Percentiles rank a stretch among this genome's conserved stretches.
Conservation (phyloP, 1,139 yeast species). For the Zygoascus hellenicus region DNA sequence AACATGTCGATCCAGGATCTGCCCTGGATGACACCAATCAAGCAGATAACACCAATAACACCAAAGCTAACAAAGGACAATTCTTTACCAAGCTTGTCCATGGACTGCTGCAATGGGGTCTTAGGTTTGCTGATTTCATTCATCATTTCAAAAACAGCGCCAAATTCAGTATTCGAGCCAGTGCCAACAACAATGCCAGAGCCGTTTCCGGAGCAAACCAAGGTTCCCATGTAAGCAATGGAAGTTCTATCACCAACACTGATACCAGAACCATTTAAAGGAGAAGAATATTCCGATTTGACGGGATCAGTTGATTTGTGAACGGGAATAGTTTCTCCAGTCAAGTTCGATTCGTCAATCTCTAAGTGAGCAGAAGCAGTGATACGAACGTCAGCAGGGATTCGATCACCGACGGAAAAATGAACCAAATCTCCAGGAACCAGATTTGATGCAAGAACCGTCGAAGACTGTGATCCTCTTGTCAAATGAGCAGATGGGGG, state of each 20-base stretch:
- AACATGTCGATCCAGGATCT: constrained; percentile 95
- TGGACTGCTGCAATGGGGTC: constrained; percentile 88
- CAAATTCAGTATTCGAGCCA: constrained; percentile 82
- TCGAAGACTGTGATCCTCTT: constrained; percentile 57
- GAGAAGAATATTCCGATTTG: constrained; percentile 24
- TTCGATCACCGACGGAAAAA: constrained; percentile 84
- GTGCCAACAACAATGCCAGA: constrained; percentile 90
- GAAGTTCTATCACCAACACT: constrained; percentile 63
- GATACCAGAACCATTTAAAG: constrained; percentile 27
- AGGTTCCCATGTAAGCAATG: constrained; percentile 92
- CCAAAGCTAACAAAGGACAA: constrained; percentile 74
- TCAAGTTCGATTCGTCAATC: constrained; percentile 86
- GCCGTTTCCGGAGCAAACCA: constrained; percentile 92
- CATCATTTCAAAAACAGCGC: constrained; percentile 89
- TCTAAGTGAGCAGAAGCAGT: constrained; percentile 69
- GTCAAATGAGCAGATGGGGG: constrained; percentile 92
- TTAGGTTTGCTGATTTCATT: constrained; percentile 88
- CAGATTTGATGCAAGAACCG: constrained; percentile 75
- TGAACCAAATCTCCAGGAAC: constrained; percentile 95
- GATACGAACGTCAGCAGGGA: constrained; percentile 88
- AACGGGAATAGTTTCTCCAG: constrained; percentile 91
- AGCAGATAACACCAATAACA: constrained; percentile 79
- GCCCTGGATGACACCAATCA: constrained; percentile 84
- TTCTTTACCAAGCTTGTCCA: constrained; percentile 92
- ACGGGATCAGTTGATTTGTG: constrained; percentile 47